These are phyloP conservation scores for Yamadazyma aaseri DNA, from an alignment of 1,139 yeast genomes.

Conservation along the genomic window DNA sequence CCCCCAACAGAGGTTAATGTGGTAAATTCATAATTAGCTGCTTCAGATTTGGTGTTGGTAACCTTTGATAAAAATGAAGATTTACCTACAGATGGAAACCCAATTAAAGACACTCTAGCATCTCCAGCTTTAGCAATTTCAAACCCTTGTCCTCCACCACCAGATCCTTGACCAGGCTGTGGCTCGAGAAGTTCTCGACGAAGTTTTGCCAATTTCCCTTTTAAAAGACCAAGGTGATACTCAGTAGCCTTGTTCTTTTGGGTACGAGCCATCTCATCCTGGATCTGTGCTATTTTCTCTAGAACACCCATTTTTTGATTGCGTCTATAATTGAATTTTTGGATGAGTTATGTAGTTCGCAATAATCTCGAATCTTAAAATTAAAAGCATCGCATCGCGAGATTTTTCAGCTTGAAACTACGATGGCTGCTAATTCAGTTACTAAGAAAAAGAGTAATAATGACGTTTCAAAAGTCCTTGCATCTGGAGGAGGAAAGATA, in stretches of 20 bases:
- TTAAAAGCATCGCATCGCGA: conserved; percentile 11
- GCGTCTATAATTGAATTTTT: no score
- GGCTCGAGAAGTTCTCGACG: conserved; percentile 92
- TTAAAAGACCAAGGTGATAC: conserved; percentile 88
- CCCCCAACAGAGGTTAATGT: conserved; percentile 97
- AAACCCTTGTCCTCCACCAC: conserved; percentile 83
- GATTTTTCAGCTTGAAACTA: conserved; percentile 1
- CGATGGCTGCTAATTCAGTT: conserved; percentile 2
- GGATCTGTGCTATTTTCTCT: conserved; percentile 87
- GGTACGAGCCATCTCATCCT: conserved; percentile 90
- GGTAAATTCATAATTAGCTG: conserved; percentile 94
- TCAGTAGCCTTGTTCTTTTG: conserved; percentile 98
- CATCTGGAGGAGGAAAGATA: conserved; percentile 51
- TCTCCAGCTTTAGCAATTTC: conserved; percentile 96
- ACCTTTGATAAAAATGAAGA: conserved; percentile 84
- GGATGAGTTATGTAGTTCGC: no score
- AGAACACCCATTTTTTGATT: conserved; percentile 38
- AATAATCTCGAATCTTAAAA: no score
- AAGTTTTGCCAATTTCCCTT: conserved; percentile 93
- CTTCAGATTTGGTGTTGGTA: conserved; percentile 90
- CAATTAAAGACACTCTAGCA: conserved; percentile 92
- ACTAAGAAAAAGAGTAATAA: conserved; percentile 4
- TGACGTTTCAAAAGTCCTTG: conserved; percentile 31
- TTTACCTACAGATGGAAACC: conserved; percentile 97
- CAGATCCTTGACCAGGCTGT: conserved; percentile 65